phyloP scores from a whole-genome alignment of 768 basidiomycete genomes.

The Tulasnella sp. region DNA sequence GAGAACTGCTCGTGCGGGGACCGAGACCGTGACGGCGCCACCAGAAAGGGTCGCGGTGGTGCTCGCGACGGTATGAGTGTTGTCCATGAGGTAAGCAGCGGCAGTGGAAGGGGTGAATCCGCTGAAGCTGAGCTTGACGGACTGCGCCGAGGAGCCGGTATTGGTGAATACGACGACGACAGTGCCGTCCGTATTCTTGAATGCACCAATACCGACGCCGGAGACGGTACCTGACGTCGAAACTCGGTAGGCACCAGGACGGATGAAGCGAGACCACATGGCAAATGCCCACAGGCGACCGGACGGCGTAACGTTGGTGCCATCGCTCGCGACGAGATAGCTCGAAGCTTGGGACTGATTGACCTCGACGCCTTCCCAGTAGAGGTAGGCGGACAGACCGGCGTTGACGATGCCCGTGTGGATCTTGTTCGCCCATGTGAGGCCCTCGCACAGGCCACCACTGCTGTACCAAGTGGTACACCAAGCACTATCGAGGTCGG shows the following conservation, averaged over 20 bases:
- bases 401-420: conserved; percentile 19
- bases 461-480: conserved; percentile 5
- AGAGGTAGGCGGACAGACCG: conserved; percentile 19
- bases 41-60: neutral
- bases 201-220: conserved; percentile 14
- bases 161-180: conserved; percentile 9
- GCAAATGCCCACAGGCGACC: conserved; percentile 26
- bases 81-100: neutral
- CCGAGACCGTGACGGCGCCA: neutral
- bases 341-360: neutral
- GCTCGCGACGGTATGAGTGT: neutral
- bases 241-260: conserved; percentile 23
- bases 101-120: neutral
- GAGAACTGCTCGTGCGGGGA: neutral
- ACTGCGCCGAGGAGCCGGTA: neutral
- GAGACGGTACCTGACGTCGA: neutral
- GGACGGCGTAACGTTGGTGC: conserved; percentile 1
- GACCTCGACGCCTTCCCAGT: conserved; percentile 25
- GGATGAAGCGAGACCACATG: conserved; percentile 24
- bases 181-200: conserved; percentile 21
- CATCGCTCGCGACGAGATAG: conserved; percentile 3
- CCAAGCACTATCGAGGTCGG: conserved; percentile 20
- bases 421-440: conserved; percentile 11
- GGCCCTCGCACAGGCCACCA: neutral
- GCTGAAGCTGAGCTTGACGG: neutral